Base-by-base conservation (phyloP, 2,329 filamentous ascomycete species). In the Triangularia setosa region DNA sequence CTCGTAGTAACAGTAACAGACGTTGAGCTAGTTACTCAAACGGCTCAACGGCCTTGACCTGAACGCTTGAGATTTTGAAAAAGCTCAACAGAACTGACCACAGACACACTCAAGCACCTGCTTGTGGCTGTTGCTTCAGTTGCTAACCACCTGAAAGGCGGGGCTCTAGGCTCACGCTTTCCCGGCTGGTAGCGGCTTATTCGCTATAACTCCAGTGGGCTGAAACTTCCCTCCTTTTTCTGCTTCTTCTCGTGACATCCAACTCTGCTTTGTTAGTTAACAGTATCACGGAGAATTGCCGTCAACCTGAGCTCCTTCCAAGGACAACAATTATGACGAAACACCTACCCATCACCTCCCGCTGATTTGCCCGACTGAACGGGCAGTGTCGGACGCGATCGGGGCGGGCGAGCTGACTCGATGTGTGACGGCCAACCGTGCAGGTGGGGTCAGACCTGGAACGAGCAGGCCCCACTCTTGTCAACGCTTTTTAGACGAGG, bases 401-500 rank as follows among this genome's bases (percentile, higher is more conserved):
- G 40, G n/a, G 40, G 18, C n/a, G n/a, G 40, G n/a, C 40, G 21
- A 21, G 40, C 40, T 48, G 40, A 48, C 40, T 48, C 40, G 40
- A 48, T 11, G n/a, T 48, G 40, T 9, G 40, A 48, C 40, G n/a
- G 40, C 18, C 18, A n/a, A 9, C 40, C n/a, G 18, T 18, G 40
- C 40, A 48, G 40, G 40, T 48, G 40, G 40, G n/a, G 40, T 6
- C n/a, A 21, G 40, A 8, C n/a, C 40, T 23, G 40, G 40, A 11
- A 48, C 40, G 4, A 9, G n/a, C 30, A 4, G 27, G 9, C 58
- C 35, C 58, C 58, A 60, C 58, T 60, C 40, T 30, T n/a, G 28
- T 40, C 35, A 53, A 60, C 40, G 40, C 35, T 63, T 63, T 40
- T 54, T 58, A 58, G 61, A 58, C 33, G 33, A 35, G 30, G 48